Conservation (phyloP, 768 basidiomycete genomes). For the Asterophora lycoperdoides region DNA sequence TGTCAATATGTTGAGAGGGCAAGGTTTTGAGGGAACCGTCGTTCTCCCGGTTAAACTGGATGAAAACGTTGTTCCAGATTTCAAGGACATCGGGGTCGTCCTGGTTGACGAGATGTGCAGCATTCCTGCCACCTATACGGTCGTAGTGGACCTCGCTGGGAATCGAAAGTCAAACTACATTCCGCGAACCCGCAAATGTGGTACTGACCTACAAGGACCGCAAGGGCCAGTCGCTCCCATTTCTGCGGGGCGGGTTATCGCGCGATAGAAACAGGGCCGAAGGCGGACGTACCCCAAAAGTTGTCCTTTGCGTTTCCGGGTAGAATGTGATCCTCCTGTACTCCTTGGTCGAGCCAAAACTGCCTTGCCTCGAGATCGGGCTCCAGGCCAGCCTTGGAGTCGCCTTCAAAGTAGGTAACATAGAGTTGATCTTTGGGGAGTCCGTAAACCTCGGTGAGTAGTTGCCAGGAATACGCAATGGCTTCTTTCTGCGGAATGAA, state of each 20-base stretch:
- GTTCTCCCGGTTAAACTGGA: conserved; percentile 95
- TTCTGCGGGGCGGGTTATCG: conserved; percentile 45
- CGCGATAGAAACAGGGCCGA: background rate
- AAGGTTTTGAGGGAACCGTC: conserved; percentile 76
- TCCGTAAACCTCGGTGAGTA: conserved; percentile 84
- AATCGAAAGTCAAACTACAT: background rate
- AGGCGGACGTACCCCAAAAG: conserved; percentile 80
- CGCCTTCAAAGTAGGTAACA: conserved; percentile 97
- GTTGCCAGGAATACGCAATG: conserved; percentile 88
- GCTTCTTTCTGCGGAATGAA: conserved; percentile 73
- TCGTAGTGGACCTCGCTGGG: conserved; percentile 95
- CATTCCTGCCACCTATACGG: conserved; percentile 96
- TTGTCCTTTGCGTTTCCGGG: conserved; percentile 97
- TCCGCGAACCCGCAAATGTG: background rate
- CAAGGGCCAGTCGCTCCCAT: conserved; percentile 99
- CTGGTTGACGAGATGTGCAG: conserved; percentile 86
- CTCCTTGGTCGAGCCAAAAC: conserved; percentile 85
- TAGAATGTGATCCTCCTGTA: conserved; percentile 84
- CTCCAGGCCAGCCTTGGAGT: conserved; percentile 76
- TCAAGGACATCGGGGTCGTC: conserved; percentile 97
- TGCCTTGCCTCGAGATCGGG: conserved; percentile 87
- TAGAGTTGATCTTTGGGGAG: conserved; percentile 90
- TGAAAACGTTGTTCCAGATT: conserved; percentile 99
- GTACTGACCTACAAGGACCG: conserved; percentile 81
- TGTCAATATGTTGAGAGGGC: conserved; percentile 95